Evolutionary conservation across 1,284 basidiomycete species (phyloP), one percentile per base, ranked within the genome.

Genomic region (Moesziomyces sp.): DNA sequence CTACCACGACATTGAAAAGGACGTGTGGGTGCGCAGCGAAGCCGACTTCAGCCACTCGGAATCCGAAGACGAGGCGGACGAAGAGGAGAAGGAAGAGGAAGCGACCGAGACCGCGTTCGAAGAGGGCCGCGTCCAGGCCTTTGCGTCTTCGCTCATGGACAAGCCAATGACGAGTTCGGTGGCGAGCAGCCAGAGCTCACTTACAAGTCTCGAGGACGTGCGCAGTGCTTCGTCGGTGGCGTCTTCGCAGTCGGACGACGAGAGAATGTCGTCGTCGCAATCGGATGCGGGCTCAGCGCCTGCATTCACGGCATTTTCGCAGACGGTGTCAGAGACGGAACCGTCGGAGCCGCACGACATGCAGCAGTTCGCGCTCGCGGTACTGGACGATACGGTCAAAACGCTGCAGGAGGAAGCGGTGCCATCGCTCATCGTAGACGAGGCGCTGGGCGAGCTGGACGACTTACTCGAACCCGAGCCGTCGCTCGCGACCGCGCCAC

Each of bases 1-100:
- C 33, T 60, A 60, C 23, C 56, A 58, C 35, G 57, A 70, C 38
- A 24, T 26, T 50, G 67, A 64, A 18, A 63, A 64, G 46, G 50
- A 70, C 46, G 67, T 70, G 0, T 71, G 68, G 68, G 62, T 72
- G 9, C 62, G 69, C 49, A 58, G 70, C 30, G 69, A 57, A 30
- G 73, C 65, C 18, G 61, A 70, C 44, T 44, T 35, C 16, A 64
- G 61, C 53, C 28, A 56, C 16, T 53, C 58, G 5, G 57, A 57
- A 10, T 70, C 67, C 38, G 61, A 70, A 7, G 66, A 54, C 18
- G 55, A 55, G 24, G 30, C 50, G 3, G 13, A 21, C 10, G 50
- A 52, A 26, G 19, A 47, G 18, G 54, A 49, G 13, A 51, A 50
- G 19, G 46, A n/a, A 1, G 46, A 53, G 26, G 53, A 43, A 13